These are phyloP conservation scores for Geum urbanum DNA, from an alignment of 306 rosid species.

Conservation along the genomic window DNA sequence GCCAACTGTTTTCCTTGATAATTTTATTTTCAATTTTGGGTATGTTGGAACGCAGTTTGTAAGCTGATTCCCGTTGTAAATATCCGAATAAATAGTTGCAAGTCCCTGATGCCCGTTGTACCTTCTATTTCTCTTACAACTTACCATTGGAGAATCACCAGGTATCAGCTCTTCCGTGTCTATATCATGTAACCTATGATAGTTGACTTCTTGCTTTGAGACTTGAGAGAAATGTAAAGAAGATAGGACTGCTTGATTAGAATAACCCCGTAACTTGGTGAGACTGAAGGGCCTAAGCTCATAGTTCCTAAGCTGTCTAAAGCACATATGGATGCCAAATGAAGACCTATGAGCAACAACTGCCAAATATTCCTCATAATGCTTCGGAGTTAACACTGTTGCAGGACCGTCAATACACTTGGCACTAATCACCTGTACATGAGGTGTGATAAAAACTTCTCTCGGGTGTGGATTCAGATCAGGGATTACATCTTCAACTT, in stretches of 20 bases:
- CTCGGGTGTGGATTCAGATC: constrained; percentile 54
- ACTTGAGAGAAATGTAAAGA: constrained; percentile 33
- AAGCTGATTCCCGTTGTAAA: constrained; percentile 30
- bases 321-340: constrained; percentile 58
- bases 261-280: constrained; percentile 61
- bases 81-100: constrained; percentile 36
- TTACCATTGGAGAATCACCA: constrained; percentile 37
- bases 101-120: constrained; percentile 32
- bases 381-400: constrained; percentile 67
- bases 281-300: constrained; percentile 64
- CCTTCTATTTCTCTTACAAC: constrained; percentile 41
- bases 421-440: constrained; percentile 77
- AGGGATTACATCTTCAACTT: constrained; percentile 49
- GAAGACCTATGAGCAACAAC: constrained; percentile 30
- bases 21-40: constrained; percentile 57
- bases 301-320: constrained; percentile 55
- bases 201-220: constrained; percentile 40
- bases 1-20: constrained; percentile 46
- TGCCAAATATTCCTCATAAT: constrained; percentile 55
- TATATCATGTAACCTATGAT: constrained; percentile 25
- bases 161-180: constrained; percentile 42
- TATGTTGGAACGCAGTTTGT: constrained; percentile 33
- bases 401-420: constrained; percentile 81
- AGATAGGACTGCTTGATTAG: constrained; percentile 57
- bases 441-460: constrained; percentile 78